Conservation (phyloP, 2,329 filamentous ascomycete species). For the Aspergillus ochraceus region DNA sequence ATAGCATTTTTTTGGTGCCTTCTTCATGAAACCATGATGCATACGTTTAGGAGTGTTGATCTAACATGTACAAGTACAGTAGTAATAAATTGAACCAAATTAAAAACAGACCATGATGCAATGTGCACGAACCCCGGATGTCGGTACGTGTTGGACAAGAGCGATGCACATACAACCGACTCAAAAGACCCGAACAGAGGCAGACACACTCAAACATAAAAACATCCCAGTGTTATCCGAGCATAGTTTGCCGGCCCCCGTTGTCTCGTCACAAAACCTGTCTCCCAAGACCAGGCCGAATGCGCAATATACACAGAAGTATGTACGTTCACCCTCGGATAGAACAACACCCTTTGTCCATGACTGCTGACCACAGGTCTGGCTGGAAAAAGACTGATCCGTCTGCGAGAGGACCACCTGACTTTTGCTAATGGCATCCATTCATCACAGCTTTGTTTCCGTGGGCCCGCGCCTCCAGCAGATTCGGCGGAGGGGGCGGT, state of each 20-base stretch:
- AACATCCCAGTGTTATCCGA: slow-evolving; percentile 5
- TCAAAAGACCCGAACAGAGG: slow-evolving; percentile 6
- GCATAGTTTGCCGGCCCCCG: background rate
- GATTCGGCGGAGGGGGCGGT: slow-evolving; percentile 53
- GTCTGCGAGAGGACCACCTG: too few relatives aligned
- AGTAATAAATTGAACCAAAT: slow-evolving; percentile 18
- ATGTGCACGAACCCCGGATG: slow-evolving; percentile 3
- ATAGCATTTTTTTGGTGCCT: background rate
- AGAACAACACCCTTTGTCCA: background rate
- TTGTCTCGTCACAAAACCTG: background rate
- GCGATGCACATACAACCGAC: background rate
- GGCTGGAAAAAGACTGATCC: background rate
- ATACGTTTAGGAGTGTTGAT: slow-evolving; percentile 17
- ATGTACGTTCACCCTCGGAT: background rate
- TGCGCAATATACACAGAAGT: background rate
- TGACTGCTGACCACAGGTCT: background rate
- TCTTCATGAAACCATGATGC: slow-evolving; percentile 15
- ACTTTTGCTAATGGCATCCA: slow-evolving; percentile 33
- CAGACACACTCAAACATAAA: slow-evolving; percentile 5
- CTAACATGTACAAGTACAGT: slow-evolving; percentile 34
- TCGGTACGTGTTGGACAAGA: background rate
- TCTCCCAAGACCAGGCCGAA: background rate
- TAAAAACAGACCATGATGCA: slow-evolving; percentile 3
- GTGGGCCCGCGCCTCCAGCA: slow-evolving; percentile 48
- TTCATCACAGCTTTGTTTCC: slow-evolving; percentile 46